phyloP scores from a whole-genome alignment of 441 rosid species.

The Erodium texanum region DNA sequence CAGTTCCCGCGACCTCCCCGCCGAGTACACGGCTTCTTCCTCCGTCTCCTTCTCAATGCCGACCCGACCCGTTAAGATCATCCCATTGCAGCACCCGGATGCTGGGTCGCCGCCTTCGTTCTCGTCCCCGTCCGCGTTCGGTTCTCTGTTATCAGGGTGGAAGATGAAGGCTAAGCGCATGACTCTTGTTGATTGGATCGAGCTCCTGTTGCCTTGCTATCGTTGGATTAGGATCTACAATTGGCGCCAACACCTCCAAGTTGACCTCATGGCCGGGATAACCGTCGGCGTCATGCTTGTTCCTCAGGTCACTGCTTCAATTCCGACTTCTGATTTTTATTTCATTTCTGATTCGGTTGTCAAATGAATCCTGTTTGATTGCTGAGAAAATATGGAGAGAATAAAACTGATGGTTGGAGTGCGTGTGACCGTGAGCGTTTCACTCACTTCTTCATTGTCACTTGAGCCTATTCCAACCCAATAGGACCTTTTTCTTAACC shows the following conservation, averaged over 20 bases:
- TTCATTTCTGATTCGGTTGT: neutral
- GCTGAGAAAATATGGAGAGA: slow-evolving; percentile 9
- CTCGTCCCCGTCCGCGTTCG: slow-evolving; percentile 20
- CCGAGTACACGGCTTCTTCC: slow-evolving; percentile 17
- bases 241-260: slow-evolving; percentile 62
- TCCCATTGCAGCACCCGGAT: slow-evolving; percentile 59
- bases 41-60: slow-evolving; percentile 27
- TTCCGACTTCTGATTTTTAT: too few relatives aligned
- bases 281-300: slow-evolving; percentile 91
- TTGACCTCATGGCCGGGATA: slow-evolving; percentile 77
- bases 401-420: neutral
- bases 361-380: slow-evolving; percentile 15
- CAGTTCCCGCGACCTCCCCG: slow-evolving; percentile 32
- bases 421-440: neutral
- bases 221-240: slow-evolving; percentile 73
- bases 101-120: slow-evolving; percentile 14
- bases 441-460: neutral
- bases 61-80: slow-evolving; percentile 57
- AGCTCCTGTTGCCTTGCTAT: slow-evolving; percentile 51
- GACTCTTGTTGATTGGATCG: slow-evolving; percentile 57
- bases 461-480: too few relatives aligned
- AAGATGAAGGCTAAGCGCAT: slow-evolving; percentile 31
- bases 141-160: slow-evolving; percentile 32
- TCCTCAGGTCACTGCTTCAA: slow-evolving; percentile 70
- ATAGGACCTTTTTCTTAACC: too few relatives aligned